These are phyloP conservation scores for Coemansia guatemalensis DNA, from an alignment of 192 early-diverging fungal species.

Conservation along the genomic window DNA sequence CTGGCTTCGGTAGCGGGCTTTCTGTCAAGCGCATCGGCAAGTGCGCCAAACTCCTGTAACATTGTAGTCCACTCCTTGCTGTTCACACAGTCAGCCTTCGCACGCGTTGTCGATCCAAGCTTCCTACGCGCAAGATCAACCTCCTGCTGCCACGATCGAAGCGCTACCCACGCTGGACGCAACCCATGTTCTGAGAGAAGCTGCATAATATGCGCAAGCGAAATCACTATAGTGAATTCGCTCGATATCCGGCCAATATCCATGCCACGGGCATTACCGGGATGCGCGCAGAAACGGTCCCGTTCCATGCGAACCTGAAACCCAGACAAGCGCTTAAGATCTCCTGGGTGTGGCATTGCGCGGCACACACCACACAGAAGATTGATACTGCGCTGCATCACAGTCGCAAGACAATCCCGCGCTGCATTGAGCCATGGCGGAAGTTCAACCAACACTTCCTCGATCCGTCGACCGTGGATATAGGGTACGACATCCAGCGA, in stretches of 20 bases:
- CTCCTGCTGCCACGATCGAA: constrained; percentile 38
- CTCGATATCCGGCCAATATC: constrained; percentile 35
- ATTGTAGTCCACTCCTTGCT: constrained; percentile 45
- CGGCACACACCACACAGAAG: constrained; percentile 43
- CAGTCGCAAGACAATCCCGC: constrained; percentile 38
- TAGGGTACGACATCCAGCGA: constrained; percentile 78
- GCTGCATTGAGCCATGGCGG: constrained; percentile 53
- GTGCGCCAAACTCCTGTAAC: constrained; percentile 24
- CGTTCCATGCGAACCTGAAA: constrained; percentile 40
- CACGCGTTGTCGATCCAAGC: constrained; percentile 30
- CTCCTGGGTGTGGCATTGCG: constrained; percentile 37
- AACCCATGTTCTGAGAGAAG: constrained; percentile 52
- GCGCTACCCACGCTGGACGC: constrained; percentile 39
- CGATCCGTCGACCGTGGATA: constrained; percentile 63
- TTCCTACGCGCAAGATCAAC: constrained; percentile 30
- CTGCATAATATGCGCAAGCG: constrained; percentile 54
- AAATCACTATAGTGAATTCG: constrained; percentile 59
- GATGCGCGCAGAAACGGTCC: constrained; percentile 25
- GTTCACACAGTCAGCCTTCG: constrained; percentile 46
- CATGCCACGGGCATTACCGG: constrained; percentile 10
- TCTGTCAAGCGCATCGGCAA: constrained; percentile 29
- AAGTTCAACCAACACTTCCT: constrained; percentile 64
- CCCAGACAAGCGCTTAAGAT: constrained; percentile 32
- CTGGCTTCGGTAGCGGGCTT: background rate
- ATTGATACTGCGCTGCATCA: constrained; percentile 56